Evolutionary conservation across 805 yeast genomes (phyloP), one percentile per base, ranked within the genome.

Genomic region (Wickerhamiella azymoides): DNA sequence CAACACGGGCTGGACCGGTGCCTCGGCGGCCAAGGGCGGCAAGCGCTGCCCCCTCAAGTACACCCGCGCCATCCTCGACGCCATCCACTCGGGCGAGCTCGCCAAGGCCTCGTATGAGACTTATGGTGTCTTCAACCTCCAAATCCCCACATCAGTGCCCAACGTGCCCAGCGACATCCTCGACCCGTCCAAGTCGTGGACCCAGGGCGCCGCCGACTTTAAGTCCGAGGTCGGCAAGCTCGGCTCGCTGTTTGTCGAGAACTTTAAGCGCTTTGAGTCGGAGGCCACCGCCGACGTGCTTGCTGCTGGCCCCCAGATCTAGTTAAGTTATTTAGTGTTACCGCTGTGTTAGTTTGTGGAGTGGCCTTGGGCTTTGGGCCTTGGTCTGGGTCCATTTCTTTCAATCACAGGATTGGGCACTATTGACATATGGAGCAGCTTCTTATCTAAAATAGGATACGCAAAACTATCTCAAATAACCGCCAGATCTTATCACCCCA

Each of bases 1-100:
- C 63, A 89, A 89, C 72, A 89, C 98, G 55, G 98, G 98, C 52
- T 89, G 98, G 98, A 84, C 88, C 53, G 98, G 98, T 51, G 78
- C 88, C 57, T 81, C 94, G 50, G 94, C 84, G 54, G 72, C 84
- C 47, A 74, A 78, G 64, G 97, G 96, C 58, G 98, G 97, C 63
- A 81, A 84, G 73, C 81, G 98, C 71, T 89, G 97, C 71, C 89
- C 97, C 49, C 77, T 89, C 68, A 89, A 89, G 68, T 89, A 85
- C 77, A 89, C 98, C 50, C 82, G 98, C 72, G 94, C 95, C 49
- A 88, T 89, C 53, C 72, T 89, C 62, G 95, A 89, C 64, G 79
- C 95, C 36, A 86, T 89, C 59, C 97, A 89, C 69, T 76, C 85
- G 54, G 98, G 97, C 53, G 79, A 80, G 55, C 76, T 89, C 59